Conservation (phyloP, 495 filamentous ascomycete genomes). For the Penicillium steckii region DNA sequence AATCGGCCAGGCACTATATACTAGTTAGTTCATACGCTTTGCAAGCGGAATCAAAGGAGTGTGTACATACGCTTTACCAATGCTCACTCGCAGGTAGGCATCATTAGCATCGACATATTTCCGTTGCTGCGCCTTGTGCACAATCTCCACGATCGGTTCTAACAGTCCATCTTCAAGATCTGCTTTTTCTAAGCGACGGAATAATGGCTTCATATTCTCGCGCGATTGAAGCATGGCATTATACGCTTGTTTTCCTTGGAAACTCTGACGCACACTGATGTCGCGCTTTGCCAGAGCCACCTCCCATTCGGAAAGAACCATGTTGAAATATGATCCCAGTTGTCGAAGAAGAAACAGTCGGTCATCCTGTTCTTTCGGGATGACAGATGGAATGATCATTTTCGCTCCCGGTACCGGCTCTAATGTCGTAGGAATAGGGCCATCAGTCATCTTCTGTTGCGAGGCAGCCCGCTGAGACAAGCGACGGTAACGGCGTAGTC, state of each 20-base stretch:
- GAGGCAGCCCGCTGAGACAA: slow-evolving; percentile 47
- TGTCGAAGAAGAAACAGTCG: slow-evolving; percentile 76
- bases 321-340: slow-evolving; percentile 86
- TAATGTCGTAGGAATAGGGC: slow-evolving; percentile 70
- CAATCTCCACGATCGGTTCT: slow-evolving; percentile 89
- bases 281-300: slow-evolving; percentile 67
- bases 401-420: slow-evolving; percentile 74
- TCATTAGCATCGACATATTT: slow-evolving; percentile 97
- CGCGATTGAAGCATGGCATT: slow-evolving; percentile 77
- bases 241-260: slow-evolving; percentile 72
- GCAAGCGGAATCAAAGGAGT: background rate
- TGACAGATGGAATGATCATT: slow-evolving; percentile 72
- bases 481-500: slow-evolving; percentile 66
- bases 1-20: slow-evolving; percentile 81
- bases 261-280: slow-evolving; percentile 63
- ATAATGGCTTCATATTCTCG: slow-evolving; percentile 87
- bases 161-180: slow-evolving; percentile 78
- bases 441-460: slow-evolving; percentile 54
- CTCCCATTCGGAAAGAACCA: slow-evolving; percentile 90
- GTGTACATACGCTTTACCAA: slow-evolving; percentile 85
- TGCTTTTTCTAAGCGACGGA: slow-evolving; percentile 78
- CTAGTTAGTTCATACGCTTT: slow-evolving; percentile 10
- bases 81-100: slow-evolving; percentile 86
- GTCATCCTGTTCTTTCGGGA: slow-evolving; percentile 56
- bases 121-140: slow-evolving; percentile 80